Evolutionary conservation across 2,329 filamentous ascomycete species (phyloP), one percentile per base, ranked within the genome.

Genomic region (Sporothrix phasma): DNA sequence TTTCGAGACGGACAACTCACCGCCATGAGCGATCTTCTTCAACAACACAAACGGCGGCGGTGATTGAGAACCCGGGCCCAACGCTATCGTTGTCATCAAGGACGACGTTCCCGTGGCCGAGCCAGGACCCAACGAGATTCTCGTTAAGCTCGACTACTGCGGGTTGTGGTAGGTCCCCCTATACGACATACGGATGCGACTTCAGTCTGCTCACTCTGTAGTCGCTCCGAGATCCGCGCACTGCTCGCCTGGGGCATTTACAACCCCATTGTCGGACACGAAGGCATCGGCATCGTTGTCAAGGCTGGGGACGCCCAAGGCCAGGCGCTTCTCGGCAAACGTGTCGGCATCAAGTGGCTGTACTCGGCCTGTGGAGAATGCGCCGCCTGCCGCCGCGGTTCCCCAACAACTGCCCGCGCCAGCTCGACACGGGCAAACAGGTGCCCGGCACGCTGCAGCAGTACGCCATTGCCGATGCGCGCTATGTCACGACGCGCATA

Each of bases 381-480:
- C 43, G 39, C 43, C 1, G 22, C 22, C 31, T 61, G 59, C 45
- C 43, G 43, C 11, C 43, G 45, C 19, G 59, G n/a, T 61, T 22
- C 29, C n/a, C 59, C 19, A 61, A 61, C 45, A 61, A 61, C 31
- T 61, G 59, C 22, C 22, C 59, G 11, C 43, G 31, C 5, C 59
- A 61, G 19, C 26, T 39, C 43, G 39, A 61, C 59, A 61, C 59
- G n/a, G 43, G 59, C 29, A 46, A 46, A 11, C 43, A 61, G 15
- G 59, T 61, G 6, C 59, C 59, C 6, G 59, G 59, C n/a, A 61
- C 59, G 2, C 45, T 61, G 1, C 59, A 61, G 29, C 59, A 61
- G 22, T 61, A 61, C n/a, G 31, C 39, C 1, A 22, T 61, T 10
- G 59, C 59, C 11, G 59, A 61, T 13, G 43, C 59, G 5, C 43